Percentiles rank a stretch among this genome's conserved stretches.
Conservation (phyloP, 73 alveolate genomes). For the Tetrahymena borealis region DNA sequence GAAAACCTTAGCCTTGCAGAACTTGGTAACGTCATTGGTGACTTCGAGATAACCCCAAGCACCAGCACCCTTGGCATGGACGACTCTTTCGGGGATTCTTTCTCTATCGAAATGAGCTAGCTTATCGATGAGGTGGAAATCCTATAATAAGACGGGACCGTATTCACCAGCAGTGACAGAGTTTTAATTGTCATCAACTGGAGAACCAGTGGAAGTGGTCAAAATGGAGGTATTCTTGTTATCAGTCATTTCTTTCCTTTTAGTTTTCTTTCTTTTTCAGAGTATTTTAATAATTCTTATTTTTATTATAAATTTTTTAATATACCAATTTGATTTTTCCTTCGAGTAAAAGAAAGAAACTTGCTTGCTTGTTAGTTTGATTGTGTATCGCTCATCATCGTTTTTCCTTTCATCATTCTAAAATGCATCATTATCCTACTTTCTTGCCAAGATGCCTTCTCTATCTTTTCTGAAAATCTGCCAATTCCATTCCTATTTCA, state of each 20-base stretch:
- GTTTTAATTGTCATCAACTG: conserved; percentile 77
- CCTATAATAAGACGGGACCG: conserved; percentile 78
- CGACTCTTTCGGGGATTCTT: conserved; percentile 93
- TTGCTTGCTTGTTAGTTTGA: no score
- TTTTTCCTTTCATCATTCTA: no score
- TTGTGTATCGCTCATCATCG: no score
- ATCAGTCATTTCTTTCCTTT: conserved; percentile 27
- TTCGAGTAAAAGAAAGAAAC: no score
- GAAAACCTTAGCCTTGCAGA: conserved; percentile 74
- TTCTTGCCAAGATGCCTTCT: no score
- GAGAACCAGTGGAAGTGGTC: conserved; percentile 72
- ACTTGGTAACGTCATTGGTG: conserved; percentile 80
- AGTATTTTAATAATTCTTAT: background rate
- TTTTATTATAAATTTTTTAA: background rate
- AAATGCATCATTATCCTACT: no score
- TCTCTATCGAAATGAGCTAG: conserved; percentile 87
- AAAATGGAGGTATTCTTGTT: conserved; percentile 45
- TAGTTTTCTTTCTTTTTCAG: background rate
- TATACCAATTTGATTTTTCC: background rate
- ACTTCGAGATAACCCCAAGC: conserved; percentile 91
- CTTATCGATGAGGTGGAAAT: conserved; percentile 73
- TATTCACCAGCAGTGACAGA: conserved; percentile 82
- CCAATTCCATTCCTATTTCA: no score
- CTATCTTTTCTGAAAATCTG: no score
- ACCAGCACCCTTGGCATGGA: conserved; percentile 92